A percentile compares a stretch with the other conserved stretches of the same genome.
These are phyloP conservation scores for Penicillium chermesinum DNA, from an alignment of 495 filamentous ascomycete genomes.

Conservation along the genomic window DNA sequence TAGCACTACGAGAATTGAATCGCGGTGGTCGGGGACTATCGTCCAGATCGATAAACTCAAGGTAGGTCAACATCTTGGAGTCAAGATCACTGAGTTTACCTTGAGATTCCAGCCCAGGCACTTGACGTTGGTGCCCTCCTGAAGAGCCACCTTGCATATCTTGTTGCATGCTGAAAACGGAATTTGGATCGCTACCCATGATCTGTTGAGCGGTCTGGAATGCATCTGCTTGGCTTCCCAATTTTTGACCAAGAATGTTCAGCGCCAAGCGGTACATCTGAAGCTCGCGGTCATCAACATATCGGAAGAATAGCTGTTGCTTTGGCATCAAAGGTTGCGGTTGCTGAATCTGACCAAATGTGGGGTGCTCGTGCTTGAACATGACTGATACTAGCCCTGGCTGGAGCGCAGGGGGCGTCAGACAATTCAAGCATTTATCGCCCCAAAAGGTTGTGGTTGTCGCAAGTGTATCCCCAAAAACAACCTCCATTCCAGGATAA, in stretches of 20 bases:
- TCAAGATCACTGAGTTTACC: constrained; percentile 57
- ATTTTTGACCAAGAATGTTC: constrained; percentile 43
- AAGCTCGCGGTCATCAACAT: constrained; percentile 73
- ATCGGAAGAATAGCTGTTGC: constrained; percentile 64
- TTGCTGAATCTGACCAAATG: constrained; percentile 40
- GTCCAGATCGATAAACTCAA: constrained; percentile 74
- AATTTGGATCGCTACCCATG: constrained; percentile 44
- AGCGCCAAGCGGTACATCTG: constrained; percentile 52
- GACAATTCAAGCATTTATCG: constrained; percentile 73
- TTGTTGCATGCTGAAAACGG: constrained; percentile 40
- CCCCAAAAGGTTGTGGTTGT: constrained; percentile 81
- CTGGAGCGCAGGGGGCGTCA: constrained; percentile 66
- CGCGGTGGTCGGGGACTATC: constrained; percentile 62
- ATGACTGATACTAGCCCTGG: constrained; percentile 71
- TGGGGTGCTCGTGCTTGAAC: constrained; percentile 58
- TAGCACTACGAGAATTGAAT: constrained; percentile 57
- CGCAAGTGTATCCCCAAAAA: constrained; percentile 76
- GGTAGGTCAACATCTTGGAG: constrained; percentile 60
- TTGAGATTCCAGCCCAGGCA: constrained; percentile 39
- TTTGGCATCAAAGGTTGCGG: constrained; percentile 45
- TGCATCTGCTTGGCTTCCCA: constrained; percentile 46
- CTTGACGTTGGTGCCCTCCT: constrained; percentile 39
- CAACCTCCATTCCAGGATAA: constrained; percentile 71
- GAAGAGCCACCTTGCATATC: constrained; percentile 41
- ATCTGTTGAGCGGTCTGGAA: constrained; percentile 48